Evolutionary conservation across 805 yeast genomes (phyloP), one percentile per base, ranked within the genome.

Genomic region (Saturnispora ahearnii): DNA sequence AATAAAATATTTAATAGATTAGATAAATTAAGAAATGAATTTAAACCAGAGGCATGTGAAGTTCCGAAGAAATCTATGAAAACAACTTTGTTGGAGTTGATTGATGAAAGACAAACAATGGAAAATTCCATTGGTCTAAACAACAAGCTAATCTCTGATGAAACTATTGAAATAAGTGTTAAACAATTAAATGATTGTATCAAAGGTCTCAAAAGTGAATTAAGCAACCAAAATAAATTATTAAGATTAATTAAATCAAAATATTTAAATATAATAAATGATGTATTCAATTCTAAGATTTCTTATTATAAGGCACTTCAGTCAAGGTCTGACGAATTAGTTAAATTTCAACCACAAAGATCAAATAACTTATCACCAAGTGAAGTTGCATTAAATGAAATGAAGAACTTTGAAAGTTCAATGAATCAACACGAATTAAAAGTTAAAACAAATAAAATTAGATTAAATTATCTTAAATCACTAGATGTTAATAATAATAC

Each of bases 301-400:
- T 84, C 77, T 41, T 93, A 90, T 63, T 93, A 82, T 68, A 80
- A 81, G 57, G 90, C 87, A 53, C 73, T 93, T 30, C 99, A 93
- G 64, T 82, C 74, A 47, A 74, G 90, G 24, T 88, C 97, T 0
- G 98, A 93, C 65, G 81, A 81, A 40, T 90, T 91, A 33, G 74
- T 75, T 7, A 73, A 78, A 8, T 68, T 77, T 48, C 69, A 68
- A 24, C 63, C 71, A 13, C 57, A 63, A 21, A 54, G 55, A 7
- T 49, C 55, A 5, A 26, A 30, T 3, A 32, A 52, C 29, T 10
- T 36, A 15, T 51, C 53, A 1, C 67, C 67, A 1, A 22, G 18
- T 12, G 59, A 57, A 24, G 58, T 50, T 29, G 65, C 66, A 5
- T 28, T 58, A 13, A 42, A 40, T 13, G 49, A 54, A 5, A 41